Base-by-base conservation (phyloP, 1,139 yeast genomes). In the Wickerhamomyces sp. region DNA sequence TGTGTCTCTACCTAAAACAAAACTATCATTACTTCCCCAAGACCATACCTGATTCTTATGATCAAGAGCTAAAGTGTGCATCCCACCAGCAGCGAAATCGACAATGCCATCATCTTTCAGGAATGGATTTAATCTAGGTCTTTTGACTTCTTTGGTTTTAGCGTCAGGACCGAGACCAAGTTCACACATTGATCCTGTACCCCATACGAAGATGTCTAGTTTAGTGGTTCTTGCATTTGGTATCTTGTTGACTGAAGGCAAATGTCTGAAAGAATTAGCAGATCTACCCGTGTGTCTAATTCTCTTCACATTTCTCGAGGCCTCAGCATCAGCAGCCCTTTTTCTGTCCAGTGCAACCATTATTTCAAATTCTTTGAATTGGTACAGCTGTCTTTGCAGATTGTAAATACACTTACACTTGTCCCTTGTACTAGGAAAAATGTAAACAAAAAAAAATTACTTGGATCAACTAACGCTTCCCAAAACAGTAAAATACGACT, bases 1-100 rank as follows among this genome's bases (percentile, higher is more conserved):
- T 0, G 96, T 83, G 52, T 84, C 85, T 60, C 99, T 78, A n/a
- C 97, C 98, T 39, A 92, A 69, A 2, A 87, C 97, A 28, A 84
- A 90, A 46, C 88, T 81, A 56, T 92, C 99, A 55, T 92, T 94
- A 40, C 86, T 84, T 43, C 99, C 99, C 99, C 99, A 92, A 3
- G 96, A 85, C 96, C 97, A 90, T 8, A 92, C 63, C 41, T 76
- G 70, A 50, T 87, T 88, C 20, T 74, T 65, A 28, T 76, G 63
- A 57, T 89, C 97, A 39, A 92, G 65, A 0, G 94, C 97, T 33
- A 94, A 61, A 1, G 85, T 78, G 58, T 92, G 99, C 82, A 94
- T 92, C 37, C 98, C 99, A 33, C 99, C 98, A 19, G 78, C 96
- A 2, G 95, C 89, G 55, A 92, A 69, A 50, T 87, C 92, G 16